Conservation (phyloP, 1,139 yeast genomes). For the Sugiyamaella paludigena region DNA sequence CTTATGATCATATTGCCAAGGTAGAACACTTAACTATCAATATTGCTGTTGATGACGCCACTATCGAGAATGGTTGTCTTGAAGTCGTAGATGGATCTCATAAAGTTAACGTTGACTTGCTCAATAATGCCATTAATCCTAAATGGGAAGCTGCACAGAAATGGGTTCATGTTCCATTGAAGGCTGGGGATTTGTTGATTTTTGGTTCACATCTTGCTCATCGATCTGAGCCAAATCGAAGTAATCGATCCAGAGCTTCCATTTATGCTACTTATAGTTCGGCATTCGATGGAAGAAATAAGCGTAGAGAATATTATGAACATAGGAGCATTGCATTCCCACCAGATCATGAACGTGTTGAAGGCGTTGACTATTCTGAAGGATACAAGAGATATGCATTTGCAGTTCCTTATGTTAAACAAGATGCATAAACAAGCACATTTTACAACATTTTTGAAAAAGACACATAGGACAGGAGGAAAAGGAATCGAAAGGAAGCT, state of each 20-base stretch:
- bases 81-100: slow-evolving; percentile 21
- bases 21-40: slow-evolving; percentile 21
- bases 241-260: background rate
- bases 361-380: slow-evolving; percentile 33
- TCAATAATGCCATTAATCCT: background rate
- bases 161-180: slow-evolving; percentile 4
- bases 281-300: slow-evolving; percentile 32
- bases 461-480: too few species aligned
- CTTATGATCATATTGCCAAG: slow-evolving; percentile 20
- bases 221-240: background rate
- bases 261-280: slow-evolving; percentile 7
- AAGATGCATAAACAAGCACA: background rate
- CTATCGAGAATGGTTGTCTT: slow-evolving; percentile 21
- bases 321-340: slow-evolving; percentile 15
- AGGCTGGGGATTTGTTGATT: slow-evolving; percentile 3
- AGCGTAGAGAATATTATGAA: slow-evolving; percentile 10
- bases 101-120: slow-evolving; percentile 13
- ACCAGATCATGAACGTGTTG: slow-evolving; percentile 16
- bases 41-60: slow-evolving; percentile 21
- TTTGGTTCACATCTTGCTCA: slow-evolving; percentile 8
- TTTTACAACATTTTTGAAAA: too few species aligned
- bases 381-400: background rate
- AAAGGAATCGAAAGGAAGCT: too few species aligned
- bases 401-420: background rate
- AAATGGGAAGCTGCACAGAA: slow-evolving; percentile 1